Base-by-base conservation (phyloP, 352 stramenopile genomes). In the Pythium vanterpoolii region DNA sequence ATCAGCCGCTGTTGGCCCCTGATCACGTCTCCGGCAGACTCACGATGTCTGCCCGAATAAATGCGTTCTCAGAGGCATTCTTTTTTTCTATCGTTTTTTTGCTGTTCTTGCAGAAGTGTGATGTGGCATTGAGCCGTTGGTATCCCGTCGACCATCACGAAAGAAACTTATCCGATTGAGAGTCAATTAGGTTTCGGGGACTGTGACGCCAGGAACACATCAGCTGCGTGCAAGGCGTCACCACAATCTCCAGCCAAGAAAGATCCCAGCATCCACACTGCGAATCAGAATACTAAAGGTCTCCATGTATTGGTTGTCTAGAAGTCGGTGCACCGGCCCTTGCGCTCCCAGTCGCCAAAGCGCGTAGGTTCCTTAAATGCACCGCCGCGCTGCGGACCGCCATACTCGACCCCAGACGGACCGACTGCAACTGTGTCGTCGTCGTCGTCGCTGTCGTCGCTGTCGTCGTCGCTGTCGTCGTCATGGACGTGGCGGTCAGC, bases 271-370 rank as follows among this genome's bases (percentile, higher is more conserved):
- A n/a, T n/a, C n/a, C n/a, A n/a, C n/a, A n/a, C n/a, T n/a, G n/a
- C n/a, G n/a, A 40, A 16, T 16, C 14, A 40, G 4, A 2, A 11
- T 5, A 40, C 34, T 40, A 11, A 36, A 36, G 31, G 6, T 36
- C 31, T 6, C 31, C 31, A 36, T 36, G 6, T 30, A 9, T 28
- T 9, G 21, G 5, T 5, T 49, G 39, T 46, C 30, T 65, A 98
- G 73, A 99, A 99, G 68, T 99, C 96, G 16, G 86, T 96, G 74
- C 95, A 98, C 14, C 96, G 80, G 19, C 96, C 96, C 65, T 98
- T 98, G 58, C 96, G 89, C 76, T 99, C 96, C 96, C 96, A 99
- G 74, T 99, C 96, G 43, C 96, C 96, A 73, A 97, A 99, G 31
- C 96, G 81, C 44, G 96, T 99, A 23, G 96, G 96, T 70, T 99